Percentiles rank a stretch among this genome's conserved stretches.
These are phyloP conservation scores for Solanum medicagineum DNA, from an alignment of 257 asterid genomes.

Conservation along the genomic window DNA sequence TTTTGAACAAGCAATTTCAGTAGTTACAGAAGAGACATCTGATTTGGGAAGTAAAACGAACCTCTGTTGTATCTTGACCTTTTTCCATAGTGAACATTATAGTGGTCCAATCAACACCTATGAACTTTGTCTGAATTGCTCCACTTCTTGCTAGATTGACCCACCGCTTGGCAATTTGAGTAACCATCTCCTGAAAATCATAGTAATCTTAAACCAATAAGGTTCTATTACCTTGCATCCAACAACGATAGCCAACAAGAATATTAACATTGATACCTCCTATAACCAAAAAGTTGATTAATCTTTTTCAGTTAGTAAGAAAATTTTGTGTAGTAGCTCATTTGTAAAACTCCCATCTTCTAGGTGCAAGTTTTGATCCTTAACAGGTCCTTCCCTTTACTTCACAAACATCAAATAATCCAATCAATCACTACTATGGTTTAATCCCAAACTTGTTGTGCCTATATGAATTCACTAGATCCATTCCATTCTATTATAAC, in stretches of 20 bases:
- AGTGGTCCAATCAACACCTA: constrained; percentile 62
- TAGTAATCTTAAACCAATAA: not conserved
- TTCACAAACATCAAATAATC: not conserved
- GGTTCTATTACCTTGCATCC: not conserved
- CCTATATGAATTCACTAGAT: not conserved
- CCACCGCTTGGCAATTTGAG: constrained; percentile 79
- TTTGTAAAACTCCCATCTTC: not conserved
- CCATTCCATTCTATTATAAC: not conserved
- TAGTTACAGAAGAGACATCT: not conserved
- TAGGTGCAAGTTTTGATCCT: not conserved
- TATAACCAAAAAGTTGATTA: not conserved
- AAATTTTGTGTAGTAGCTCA: not conserved
- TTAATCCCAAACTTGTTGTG: not conserved
- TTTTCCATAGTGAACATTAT: constrained; percentile 86
- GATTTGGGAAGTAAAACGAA: constrained; percentile 10
- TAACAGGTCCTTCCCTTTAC: not conserved
- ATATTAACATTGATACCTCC: not conserved
- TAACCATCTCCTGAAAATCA: constrained; percentile 38
- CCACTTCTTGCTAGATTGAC: constrained; percentile 67
- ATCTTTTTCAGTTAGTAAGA: not conserved
- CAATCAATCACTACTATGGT: not conserved
- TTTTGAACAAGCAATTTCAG: not conserved
- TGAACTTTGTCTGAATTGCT: constrained; percentile 60
- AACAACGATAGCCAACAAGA: not conserved
- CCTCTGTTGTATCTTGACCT: constrained; percentile 80